These are phyloP conservation scores for Suillus lakei DNA, from an alignment of 768 basidiomycete genomes.

Conservation along the genomic window DNA sequence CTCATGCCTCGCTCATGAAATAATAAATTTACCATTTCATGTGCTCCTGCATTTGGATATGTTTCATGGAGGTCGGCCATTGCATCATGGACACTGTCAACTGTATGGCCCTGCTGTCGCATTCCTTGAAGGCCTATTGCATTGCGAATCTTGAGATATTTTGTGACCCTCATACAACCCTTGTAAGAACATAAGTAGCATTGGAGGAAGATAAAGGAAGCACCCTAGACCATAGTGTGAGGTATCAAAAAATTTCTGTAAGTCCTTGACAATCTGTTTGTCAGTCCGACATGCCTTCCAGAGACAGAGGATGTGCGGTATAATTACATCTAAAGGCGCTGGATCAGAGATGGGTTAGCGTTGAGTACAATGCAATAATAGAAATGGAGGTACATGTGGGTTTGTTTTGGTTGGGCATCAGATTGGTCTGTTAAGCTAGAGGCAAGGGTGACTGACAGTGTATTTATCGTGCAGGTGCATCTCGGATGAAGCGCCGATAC, in stretches of 20 bases:
- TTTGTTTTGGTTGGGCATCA: conserved; percentile 3
- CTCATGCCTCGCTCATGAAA: neutral
- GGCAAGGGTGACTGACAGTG: neutral
- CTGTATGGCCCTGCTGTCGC: neutral
- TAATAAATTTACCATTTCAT: neutral
- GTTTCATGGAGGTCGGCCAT: neutral
- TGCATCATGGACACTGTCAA: neutral
- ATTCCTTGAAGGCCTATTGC: neutral
- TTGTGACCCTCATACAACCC: neutral
- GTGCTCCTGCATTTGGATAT: neutral
- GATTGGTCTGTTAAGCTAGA: neutral
- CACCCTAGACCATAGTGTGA: neutral
- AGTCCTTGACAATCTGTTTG: neutral
- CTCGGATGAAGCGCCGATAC: neutral
- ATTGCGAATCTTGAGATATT: neutral
- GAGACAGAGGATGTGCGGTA: neutral
- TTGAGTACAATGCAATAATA: neutral
- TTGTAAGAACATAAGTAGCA: neutral
- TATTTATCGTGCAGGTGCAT: neutral
- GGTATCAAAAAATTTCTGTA: neutral
- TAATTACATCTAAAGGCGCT: neutral
- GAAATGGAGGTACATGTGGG: neutral
- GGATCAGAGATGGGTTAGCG: neutral
- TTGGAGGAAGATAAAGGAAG: neutral
- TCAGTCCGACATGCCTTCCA: conserved; percentile 3